phyloP scores from a whole-genome alignment of 805 yeast genomes.

The Ogataea nonfermentans region DNA sequence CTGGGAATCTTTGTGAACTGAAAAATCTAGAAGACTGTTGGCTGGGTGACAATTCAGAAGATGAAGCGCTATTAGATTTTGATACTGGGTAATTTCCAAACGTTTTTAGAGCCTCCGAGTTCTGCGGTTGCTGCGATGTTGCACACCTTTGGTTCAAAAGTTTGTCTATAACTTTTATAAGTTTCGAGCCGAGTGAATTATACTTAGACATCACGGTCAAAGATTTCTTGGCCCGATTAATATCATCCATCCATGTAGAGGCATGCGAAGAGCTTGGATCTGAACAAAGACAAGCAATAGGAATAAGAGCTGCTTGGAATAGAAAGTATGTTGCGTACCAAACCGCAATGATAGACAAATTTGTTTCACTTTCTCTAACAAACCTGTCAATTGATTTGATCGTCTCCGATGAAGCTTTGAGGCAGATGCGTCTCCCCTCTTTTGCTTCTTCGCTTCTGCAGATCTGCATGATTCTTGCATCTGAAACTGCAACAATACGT shows the following conservation, averaged over 20 bases:
- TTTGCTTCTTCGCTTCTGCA: slow-evolving; percentile 43
- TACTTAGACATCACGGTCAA: slow-evolving; percentile 38
- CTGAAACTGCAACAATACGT: slow-evolving; percentile 41
- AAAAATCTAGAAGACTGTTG: neutral
- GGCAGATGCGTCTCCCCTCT: slow-evolving; percentile 49
- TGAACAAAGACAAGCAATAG: slow-evolving; percentile 51
- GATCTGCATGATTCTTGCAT: slow-evolving; percentile 32
- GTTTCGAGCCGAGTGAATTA: slow-evolving; percentile 45
- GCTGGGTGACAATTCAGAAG: neutral
- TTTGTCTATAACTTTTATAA: slow-evolving; percentile 45
- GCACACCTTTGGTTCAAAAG: slow-evolving; percentile 23
- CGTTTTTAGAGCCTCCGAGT: neutral
- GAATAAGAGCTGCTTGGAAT: slow-evolving; percentile 61
- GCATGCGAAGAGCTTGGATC: slow-evolving; percentile 48
- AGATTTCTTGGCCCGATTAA: slow-evolving; percentile 41
- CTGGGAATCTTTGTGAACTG: neutral
- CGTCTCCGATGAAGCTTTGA: slow-evolving; percentile 51
- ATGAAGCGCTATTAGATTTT: neutral
- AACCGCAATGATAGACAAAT: slow-evolving; percentile 45
- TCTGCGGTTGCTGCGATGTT: neutral
- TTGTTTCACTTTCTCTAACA: slow-evolving; percentile 21
- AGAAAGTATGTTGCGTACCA: slow-evolving; percentile 66
- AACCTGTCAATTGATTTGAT: slow-evolving; percentile 48
- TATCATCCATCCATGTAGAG: slow-evolving; percentile 42
- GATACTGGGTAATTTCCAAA: neutral